Conservation (phyloP, 305 asterid species). For the Fraxinus ornus region DNA sequence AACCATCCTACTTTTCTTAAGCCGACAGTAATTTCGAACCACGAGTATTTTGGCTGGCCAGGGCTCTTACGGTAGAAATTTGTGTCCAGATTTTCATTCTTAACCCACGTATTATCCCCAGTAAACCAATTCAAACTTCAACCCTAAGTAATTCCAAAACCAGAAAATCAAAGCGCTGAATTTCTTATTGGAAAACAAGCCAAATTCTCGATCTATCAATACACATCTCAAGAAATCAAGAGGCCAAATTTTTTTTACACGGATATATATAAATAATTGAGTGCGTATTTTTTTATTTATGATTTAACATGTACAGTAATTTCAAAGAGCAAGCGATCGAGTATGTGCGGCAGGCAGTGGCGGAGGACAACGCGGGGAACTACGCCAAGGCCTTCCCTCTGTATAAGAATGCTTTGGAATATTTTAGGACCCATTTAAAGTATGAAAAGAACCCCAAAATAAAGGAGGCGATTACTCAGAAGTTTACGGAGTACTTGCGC, state of each 20-base stretch:
- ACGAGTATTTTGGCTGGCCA: background rate
- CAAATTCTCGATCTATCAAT: background rate
- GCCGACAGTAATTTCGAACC: background rate
- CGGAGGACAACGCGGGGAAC: background rate
- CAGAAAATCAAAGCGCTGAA: background rate
- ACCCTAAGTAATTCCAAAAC: background rate
- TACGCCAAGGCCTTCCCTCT: background rate
- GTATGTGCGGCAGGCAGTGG: background rate
- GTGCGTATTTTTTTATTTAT: background rate
- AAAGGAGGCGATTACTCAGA: background rate
- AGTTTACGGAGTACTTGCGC: background rate
- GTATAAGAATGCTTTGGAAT: background rate
- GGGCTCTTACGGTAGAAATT: background rate
- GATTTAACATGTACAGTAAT: background rate
- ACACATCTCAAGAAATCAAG: background rate
- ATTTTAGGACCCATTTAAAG: background rate
- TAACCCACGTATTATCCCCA: background rate
- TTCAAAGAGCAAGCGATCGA: background rate
- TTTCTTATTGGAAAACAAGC: background rate
- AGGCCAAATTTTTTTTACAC: background rate
- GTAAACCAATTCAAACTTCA: background rate
- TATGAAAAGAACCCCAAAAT: background rate
- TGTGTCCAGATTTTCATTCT: background rate
- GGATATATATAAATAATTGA: background rate
- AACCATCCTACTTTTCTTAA: background rate